Conservation (phyloP, 441 rosid species). For the Aleurites moluccanus region DNA sequence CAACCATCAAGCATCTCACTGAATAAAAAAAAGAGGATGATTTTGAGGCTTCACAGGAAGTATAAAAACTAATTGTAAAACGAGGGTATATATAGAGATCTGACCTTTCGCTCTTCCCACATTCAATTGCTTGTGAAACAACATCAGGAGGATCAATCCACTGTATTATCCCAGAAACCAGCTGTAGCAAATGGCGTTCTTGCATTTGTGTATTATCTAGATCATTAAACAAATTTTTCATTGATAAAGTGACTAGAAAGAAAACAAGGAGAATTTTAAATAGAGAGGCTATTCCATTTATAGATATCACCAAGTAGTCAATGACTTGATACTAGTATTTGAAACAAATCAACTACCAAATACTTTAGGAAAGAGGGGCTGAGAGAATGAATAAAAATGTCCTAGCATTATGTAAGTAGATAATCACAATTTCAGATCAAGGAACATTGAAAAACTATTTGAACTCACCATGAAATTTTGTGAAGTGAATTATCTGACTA, state of each 20-base stretch:
- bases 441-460: background rate
- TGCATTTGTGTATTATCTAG: conserved; percentile 69
- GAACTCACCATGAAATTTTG: background rate
- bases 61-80: conserved; percentile 24
- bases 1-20: conserved; percentile 99
- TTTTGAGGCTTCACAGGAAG: conserved; percentile 25
- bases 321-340: background rate
- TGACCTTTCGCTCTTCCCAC: conserved; percentile 92
- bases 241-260: conserved; percentile 7
- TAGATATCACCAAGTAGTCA: background rate
- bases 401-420: background rate
- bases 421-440: background rate
- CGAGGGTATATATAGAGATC: conserved; percentile 22
- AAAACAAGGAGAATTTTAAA: conserved; percentile 2
- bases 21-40: conserved; percentile 34
- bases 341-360: conserved; percentile 5
- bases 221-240: conserved; percentile 42
- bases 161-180: conserved; percentile 78
- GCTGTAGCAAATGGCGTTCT: conserved; percentile 81
- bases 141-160: conserved; percentile 95
- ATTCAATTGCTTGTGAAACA: conserved; percentile 76
- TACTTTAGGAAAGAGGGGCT: background rate
- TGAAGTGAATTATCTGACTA: background rate
- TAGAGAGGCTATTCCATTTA: background rate
- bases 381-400: background rate